Evolutionary conservation across 352 stramenopile genomes (phyloP).

Genomic region (Achlya hypogyna): DNA sequence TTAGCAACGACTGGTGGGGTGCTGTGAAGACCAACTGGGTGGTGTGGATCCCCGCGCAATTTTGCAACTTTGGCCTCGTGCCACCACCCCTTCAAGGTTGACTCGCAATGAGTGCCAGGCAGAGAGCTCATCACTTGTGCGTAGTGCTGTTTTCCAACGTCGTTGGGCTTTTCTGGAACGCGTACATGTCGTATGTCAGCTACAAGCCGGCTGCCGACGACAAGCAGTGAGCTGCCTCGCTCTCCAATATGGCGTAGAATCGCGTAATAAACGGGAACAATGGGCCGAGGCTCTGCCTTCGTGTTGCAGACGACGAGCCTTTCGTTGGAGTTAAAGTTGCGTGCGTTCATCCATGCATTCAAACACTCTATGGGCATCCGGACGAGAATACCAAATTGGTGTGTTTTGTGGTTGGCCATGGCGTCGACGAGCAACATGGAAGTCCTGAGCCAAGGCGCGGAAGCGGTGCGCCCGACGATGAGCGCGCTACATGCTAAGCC

Average conservation of each 20-base stretch:
- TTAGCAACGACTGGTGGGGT: conserved; percentile 69
- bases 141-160: conserved; percentile 75
- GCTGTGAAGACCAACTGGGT: conserved; percentile 68
- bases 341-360: too few relatives aligned
- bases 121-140: background rate
- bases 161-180: conserved; percentile 73
- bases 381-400: background rate
- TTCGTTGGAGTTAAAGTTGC: too few relatives aligned
- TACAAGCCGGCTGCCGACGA: conserved; percentile 25
- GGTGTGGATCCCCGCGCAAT: conserved; percentile 71
- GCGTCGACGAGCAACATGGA: conserved; percentile 19
- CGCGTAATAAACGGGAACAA: too few relatives aligned
- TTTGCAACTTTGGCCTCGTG: conserved; percentile 77
- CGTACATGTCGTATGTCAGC: conserved; percentile 72
- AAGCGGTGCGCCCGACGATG: conserved; percentile 44
- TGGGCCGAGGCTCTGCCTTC: too few relatives aligned
- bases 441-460: conserved; percentile 72
- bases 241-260: too few relatives aligned
- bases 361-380: background rate
- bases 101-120: background rate
- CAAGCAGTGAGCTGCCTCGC: background rate
- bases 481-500: background rate
- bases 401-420: background rate
- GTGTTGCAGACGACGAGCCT: too few relatives aligned
- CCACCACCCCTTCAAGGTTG: conserved; percentile 44